Base-by-base conservation (phyloP, 2,329 filamentous ascomycete species). In the Paracoccidioides lutzii region DNA sequence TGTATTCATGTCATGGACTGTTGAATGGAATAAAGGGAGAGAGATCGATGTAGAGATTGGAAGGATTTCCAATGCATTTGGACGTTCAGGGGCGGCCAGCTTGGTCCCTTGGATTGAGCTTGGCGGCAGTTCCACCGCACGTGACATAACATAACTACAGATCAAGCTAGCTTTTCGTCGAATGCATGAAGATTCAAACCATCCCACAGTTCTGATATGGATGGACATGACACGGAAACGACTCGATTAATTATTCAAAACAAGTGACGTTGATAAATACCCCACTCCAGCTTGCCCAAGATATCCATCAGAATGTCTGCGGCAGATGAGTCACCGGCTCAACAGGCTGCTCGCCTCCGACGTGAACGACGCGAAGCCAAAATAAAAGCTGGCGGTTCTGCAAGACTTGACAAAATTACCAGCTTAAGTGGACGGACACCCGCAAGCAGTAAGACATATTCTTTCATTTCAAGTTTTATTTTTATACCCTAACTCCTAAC, bases 311-410 rank as follows among this genome's bases (percentile, higher is more conserved):
- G 40, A 30, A 72, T 72, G 69, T 69, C 69, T 14, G 64, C 65
- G 3, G 44, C 64, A 32, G 72, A 74, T 55, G 74, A 76, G 63
- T 75, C 75, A 1, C 72, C 74, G 14, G 71, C 73, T 15, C 75
- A 76, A 58, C 66, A 67, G 60, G 76, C 80, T 62, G 81, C 81
- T 52, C 79, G 81, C 49, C 72, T 82, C 55, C 78, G 82, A 44
- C 79, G 81, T 58, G 81, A 85, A 66, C 80, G 81, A 58, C 77
- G 81, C 15, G 78, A 82, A 63, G 81, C 81, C 55, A 84, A 84
- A 69, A 79, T 83, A 65, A 75, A 74, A 59, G 76, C 76, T 48
- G 76, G 77, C 58, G 81, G 80, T 54, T 76, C 78, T 42, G 76
- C 78, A 41, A 75, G 82, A 59, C 71, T 85, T 45, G 78, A 82